phyloP scores from a whole-genome alignment of 305 asterid genomes.

The Solanum hybrid region DNA sequence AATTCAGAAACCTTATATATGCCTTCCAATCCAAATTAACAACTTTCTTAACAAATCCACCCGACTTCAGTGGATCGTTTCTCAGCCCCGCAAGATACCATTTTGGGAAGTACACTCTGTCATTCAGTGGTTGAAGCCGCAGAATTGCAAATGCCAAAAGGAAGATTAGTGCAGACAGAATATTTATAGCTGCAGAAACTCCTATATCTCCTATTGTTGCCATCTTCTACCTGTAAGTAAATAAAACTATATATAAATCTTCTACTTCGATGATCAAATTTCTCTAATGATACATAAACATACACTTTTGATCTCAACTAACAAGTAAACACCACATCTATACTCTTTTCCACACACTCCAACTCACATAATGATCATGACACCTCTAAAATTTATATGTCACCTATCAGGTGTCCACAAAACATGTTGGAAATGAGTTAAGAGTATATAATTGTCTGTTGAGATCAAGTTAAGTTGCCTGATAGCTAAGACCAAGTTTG shows the following conservation, averaged over 20 bases:
- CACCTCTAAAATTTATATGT: neutral
- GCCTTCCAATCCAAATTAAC: conserved; percentile 89
- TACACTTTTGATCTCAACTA: neutral
- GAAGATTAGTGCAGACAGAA: conserved; percentile 57
- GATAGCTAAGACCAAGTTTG: neutral
- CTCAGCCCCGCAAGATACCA: conserved; percentile 92
- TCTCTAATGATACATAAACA: neutral
- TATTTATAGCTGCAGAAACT: conserved; percentile 81
- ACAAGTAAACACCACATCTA: neutral
- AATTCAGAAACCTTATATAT: conserved; percentile 59
- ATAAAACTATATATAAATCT: conserved; percentile 1
- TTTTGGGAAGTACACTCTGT: conserved; percentile 86
- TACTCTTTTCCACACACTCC: neutral
- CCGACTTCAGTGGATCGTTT: conserved; percentile 47
- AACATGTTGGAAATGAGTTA: too few relatives aligned
- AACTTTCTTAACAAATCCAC: conserved; percentile 43
- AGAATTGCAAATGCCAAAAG: conserved; percentile 64
- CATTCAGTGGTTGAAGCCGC: conserved; percentile 84
- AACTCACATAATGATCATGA: neutral
- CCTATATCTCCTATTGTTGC: conserved; percentile 77
- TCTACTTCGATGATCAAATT: conserved; percentile 12
- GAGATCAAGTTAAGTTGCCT: too few relatives aligned
- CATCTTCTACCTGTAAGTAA: conserved; percentile 30
- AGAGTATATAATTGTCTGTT: too few relatives aligned
- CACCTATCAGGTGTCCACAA: too few relatives aligned